Evolutionary conservation across 306 rosid genomes (phyloP).

Genomic region (Medicago ruthenica): DNA sequence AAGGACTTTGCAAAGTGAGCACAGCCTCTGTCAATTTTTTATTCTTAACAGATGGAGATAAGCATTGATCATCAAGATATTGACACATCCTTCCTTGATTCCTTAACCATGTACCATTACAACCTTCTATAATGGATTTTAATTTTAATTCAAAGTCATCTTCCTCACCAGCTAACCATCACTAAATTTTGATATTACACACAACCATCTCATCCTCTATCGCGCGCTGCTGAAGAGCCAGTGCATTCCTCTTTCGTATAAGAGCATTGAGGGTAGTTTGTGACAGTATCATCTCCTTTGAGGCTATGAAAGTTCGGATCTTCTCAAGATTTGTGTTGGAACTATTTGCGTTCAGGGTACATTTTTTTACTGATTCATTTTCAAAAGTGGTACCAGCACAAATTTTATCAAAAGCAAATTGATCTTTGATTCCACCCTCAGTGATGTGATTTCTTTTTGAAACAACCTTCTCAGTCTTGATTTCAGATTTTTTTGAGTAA

Average conservation of each 20-base stretch:
- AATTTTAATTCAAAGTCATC: too few species aligned
- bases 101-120: too few species aligned
- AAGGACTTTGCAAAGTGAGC: too few species aligned
- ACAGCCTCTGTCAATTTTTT: too few species aligned
- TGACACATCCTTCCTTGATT: too few species aligned
- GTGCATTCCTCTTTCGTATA: conserved; percentile 58
- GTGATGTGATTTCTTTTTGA: conserved; percentile 41
- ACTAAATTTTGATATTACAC: conserved; percentile 67
- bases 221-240: conserved; percentile 66
- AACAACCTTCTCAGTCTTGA: conserved; percentile 52
- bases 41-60: too few species aligned
- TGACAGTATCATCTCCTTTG: conserved; percentile 59
- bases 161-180: conserved; percentile 63
- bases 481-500: too few species aligned
- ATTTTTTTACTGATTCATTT: conserved; percentile 35
- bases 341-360: conserved; percentile 41
- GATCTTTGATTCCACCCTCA: conserved; percentile 40
- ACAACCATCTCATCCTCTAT: conserved; percentile 73
- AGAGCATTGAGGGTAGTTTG: conserved; percentile 67
- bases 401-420: conserved; percentile 47
- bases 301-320: conserved; percentile 48
- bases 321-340: conserved; percentile 51
- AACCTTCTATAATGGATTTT: too few species aligned
- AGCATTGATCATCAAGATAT: too few species aligned
- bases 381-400: conserved; percentile 36